phyloP scores from a whole-genome alignment of 768 basidiomycete species.

The Krasilnikovozyma curviuscula region DNA sequence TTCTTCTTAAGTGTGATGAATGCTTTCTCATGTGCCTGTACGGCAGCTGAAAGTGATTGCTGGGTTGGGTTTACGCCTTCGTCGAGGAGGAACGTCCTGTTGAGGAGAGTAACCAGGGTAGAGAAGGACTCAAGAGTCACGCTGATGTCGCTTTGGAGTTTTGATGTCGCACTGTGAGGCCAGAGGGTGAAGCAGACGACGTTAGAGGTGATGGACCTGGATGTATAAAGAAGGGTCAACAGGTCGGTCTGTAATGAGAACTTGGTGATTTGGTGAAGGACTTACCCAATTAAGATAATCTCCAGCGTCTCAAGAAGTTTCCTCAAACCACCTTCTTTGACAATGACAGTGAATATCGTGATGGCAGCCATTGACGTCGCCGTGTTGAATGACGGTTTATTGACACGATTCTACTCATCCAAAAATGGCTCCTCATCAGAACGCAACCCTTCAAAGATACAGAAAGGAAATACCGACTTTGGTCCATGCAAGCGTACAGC shows the following conservation, averaged over 20 bases:
- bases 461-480: no score
- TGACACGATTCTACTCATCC: conserved; percentile 82
- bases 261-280: background rate
- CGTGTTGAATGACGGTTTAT: conserved; percentile 64
- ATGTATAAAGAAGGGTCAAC: background rate
- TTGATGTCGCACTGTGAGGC: conserved; percentile 64
- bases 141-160: conserved; percentile 66
- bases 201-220: conserved; percentile 47
- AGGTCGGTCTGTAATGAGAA: background rate
- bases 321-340: conserved; percentile 69
- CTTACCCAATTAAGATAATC: conserved; percentile 50
- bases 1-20: conserved; percentile 79
- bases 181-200: conserved; percentile 64
- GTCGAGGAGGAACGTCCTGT: conserved; percentile 59
- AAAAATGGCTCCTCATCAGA: no score
- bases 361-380: conserved; percentile 31
- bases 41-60: conserved; percentile 54
- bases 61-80: conserved; percentile 35
- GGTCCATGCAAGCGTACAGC: conserved; percentile 68
- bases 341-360: conserved; percentile 28
- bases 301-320: conserved; percentile 54
- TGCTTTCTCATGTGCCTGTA: conserved; percentile 65
- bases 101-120: conserved; percentile 63
- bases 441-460: no score
- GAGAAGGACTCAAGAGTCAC: conserved; percentile 73